Conservation (phyloP, 441 rosid genomes). For the Syzygium malaccense region DNA sequence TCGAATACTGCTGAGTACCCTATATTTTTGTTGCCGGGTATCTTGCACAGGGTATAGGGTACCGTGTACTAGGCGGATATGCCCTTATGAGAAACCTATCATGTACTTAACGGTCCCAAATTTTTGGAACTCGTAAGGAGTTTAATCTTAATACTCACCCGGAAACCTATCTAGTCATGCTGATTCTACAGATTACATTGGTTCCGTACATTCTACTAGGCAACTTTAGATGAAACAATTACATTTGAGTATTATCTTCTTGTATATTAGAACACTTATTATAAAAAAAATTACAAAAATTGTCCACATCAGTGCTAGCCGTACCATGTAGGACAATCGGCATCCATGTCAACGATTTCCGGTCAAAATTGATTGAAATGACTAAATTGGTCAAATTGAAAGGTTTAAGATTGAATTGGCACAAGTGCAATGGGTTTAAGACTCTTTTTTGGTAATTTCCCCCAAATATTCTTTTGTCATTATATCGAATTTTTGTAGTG, state of each 20-base stretch:
- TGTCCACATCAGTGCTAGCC: no score
- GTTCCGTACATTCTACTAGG: neutral
- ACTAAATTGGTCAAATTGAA: no score
- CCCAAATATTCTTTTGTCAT: neutral
- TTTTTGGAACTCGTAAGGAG: neutral
- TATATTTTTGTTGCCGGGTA: neutral
- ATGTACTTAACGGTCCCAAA: neutral
- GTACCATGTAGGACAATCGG: no score
- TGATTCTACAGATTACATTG: neutral
- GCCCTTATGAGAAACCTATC: neutral
- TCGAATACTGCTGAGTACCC: no score
- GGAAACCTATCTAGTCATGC: neutral
- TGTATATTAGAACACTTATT: neutral
- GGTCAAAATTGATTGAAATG: no score
- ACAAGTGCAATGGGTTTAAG: no score
- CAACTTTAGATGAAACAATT: neutral
- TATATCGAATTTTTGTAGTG: neutral
- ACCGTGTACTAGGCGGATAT: neutral
- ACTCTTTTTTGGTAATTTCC: no score
- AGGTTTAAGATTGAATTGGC: accelerated
- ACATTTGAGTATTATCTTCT: neutral
- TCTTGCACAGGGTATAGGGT: neutral
- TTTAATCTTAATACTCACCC: neutral
- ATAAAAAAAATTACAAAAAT: no score
- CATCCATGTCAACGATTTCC: accelerated